phyloP scores from a whole-genome alignment of 1,284 basidiomycete species.

The Cutaneotrichosporon dermatis region DNA sequence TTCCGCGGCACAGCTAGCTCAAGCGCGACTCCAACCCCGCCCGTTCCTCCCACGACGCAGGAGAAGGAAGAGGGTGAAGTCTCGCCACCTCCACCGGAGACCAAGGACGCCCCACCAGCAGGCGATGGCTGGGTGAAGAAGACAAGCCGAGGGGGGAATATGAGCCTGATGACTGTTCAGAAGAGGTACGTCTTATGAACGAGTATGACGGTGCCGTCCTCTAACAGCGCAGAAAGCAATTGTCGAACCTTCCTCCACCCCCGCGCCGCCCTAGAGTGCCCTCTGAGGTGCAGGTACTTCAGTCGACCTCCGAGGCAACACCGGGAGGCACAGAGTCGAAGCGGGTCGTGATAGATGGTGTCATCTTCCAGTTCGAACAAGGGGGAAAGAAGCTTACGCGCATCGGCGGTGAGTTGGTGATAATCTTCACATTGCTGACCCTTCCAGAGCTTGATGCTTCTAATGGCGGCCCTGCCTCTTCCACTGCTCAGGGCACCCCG shows the following conservation, averaged over 20 bases:
- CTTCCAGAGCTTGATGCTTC: slow-evolving; percentile 8
- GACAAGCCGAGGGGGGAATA: slow-evolving; percentile 41
- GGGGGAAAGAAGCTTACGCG: slow-evolving; percentile 51
- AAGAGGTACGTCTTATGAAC: slow-evolving; percentile 31
- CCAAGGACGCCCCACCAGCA: neutral
- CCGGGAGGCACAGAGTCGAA: slow-evolving; percentile 24
- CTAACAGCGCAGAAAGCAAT: slow-evolving; percentile 17
- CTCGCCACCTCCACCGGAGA: neutral
- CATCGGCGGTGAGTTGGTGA: slow-evolving; percentile 35
- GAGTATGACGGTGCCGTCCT: neutral
- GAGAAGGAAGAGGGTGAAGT: slow-evolving; percentile 18
- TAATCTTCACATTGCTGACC: too few species aligned
- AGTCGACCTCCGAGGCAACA: slow-evolving; percentile 23
- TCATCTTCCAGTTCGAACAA: slow-evolving; percentile 53
- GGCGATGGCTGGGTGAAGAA: slow-evolving; percentile 36
- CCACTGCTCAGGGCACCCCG: slow-evolving; percentile 12
- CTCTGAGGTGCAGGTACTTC: slow-evolving; percentile 31
- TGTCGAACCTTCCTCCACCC: slow-evolving; percentile 16
- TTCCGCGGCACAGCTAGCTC: neutral
- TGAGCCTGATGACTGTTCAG: slow-evolving; percentile 48
- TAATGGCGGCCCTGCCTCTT: neutral
- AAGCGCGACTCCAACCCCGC: neutral
- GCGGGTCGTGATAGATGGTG: slow-evolving; percentile 53
- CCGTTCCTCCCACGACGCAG: neutral
- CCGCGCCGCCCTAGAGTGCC: slow-evolving; percentile 22